Evolutionary conservation across 257 asterid genomes (phyloP), one percentile per base, ranked within the genome.

Genomic region (Leptodermis oblonga): DNA sequence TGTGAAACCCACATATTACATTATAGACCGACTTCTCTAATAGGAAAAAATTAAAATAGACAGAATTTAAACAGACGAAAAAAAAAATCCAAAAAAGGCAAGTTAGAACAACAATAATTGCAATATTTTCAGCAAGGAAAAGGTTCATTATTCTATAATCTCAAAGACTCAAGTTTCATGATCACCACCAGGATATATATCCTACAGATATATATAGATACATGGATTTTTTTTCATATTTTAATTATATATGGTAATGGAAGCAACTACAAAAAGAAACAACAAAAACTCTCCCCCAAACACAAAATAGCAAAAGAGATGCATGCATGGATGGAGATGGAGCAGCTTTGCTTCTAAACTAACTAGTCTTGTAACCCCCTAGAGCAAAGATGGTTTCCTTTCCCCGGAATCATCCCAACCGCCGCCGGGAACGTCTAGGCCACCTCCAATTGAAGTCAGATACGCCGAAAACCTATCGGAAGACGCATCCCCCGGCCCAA

Each of bases 351-450:
- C 22, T 2, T 22, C 28, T n/a, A 22, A n/a, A 5, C 45, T 9
- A 39, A 9, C 45, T 34, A 34, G 6, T 34, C 4, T 34, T 34
- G 39, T 3, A 6, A 69, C 41, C 23, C 8, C 23, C 83, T 83
- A 88, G n/a, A 82, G 80, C 81, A 84, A 71, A 41, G 87, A 12
- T 17, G 95, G 90, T 74, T 87, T 89, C 74, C 79, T 51, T 4
- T 92, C 96, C 2, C 80, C 54, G 12, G 85, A 65, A 59, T 81
- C 88, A 34, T 83, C 89, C 94, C 98, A 87, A 31, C 80, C n/a
- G 33, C 56, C 84, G 30, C 84, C 79, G 5, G 34, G 71, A 46
- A 71, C 72, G 51, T 70, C 74, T 43, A 82, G 54, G n/a, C 80
- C 83, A 14, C 75, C 80, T 0, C 82, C 82, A 8, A 87, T 72